phyloP scores from a whole-genome alignment of 75 land plant genomes.

The Cunninghamia lanceolata region DNA sequence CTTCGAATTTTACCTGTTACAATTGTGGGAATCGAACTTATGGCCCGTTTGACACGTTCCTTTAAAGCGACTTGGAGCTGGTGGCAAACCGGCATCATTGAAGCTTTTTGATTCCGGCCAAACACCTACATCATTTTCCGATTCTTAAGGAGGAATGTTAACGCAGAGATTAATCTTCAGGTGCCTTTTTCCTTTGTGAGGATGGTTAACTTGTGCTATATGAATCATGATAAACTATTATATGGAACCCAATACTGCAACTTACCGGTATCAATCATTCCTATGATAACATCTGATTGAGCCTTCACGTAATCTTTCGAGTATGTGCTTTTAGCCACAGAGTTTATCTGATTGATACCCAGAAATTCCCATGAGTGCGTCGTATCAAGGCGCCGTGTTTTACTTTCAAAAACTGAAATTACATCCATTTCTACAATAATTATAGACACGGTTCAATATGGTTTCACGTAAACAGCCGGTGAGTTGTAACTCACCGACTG shows the following conservation, averaged over 20 bases:
- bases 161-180: not conserved
- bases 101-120: slow-evolving; percentile 77
- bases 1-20: slow-evolving; percentile 41
- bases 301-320: not conserved
- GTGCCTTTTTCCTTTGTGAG: not conserved
- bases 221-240: too few species aligned
- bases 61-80: slow-evolving; percentile 54
- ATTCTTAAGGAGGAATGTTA: too few species aligned
- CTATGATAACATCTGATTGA: slow-evolving; percentile 43
- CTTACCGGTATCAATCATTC: slow-evolving; percentile 40
- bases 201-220: not conserved
- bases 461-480: too few species aligned
- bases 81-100: slow-evolving; percentile 35
- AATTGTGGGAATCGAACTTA: slow-evolving; percentile 34
- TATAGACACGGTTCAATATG: not conserved
- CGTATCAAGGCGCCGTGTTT: slow-evolving; percentile 28
- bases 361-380: slow-evolving; percentile 71
- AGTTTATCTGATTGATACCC: slow-evolving; percentile 22
- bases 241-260: not conserved
- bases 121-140: slow-evolving; percentile 27
- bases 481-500: too few species aligned
- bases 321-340: not conserved
- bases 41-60: slow-evolving; percentile 53
- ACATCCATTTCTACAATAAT: slow-evolving; percentile 44
- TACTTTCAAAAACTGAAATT: slow-evolving; percentile 57